Evolutionary conservation across 1,284 basidiomycete species (phyloP).

Genomic region (Ceratobasidium sp.): DNA sequence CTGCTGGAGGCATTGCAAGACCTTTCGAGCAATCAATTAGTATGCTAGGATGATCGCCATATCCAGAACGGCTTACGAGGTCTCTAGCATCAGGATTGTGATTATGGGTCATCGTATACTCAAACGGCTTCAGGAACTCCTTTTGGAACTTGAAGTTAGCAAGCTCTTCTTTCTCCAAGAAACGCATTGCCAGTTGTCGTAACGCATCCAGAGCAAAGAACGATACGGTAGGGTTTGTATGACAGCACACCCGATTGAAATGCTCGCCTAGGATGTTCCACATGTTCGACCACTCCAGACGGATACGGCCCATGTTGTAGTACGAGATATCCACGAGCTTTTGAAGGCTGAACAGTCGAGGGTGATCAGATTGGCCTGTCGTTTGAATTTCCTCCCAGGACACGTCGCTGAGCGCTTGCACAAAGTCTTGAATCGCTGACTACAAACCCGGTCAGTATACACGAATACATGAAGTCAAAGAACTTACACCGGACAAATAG

Average conservation of each 20-base stretch:
- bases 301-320: slow-evolving; percentile 99
- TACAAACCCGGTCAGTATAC: slow-evolving; percentile 52
- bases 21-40: slow-evolving; percentile 59
- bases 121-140: slow-evolving; percentile 98
- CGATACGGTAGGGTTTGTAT: slow-evolving; percentile 95
- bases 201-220: slow-evolving; percentile 98
- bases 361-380: slow-evolving; percentile 91
- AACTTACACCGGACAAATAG: slow-evolving; percentile 88
- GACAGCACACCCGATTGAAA: slow-evolving; percentile 99
- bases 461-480: slow-evolving; percentile 40
- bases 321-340: slow-evolving; percentile 99
- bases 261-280: slow-evolving; percentile 99
- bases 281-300: slow-evolving; percentile 97
- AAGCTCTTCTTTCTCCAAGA: slow-evolving; percentile 98
- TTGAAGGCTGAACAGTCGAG: slow-evolving; percentile 96
- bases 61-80: slow-evolving; percentile 73
- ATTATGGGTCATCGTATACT: slow-evolving; percentile 98
- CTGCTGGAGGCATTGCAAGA: slow-evolving; percentile 97
- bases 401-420: slow-evolving; percentile 94
- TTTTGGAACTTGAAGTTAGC: slow-evolving; percentile 99
- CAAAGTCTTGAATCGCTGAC: slow-evolving; percentile 98
- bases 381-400: slow-evolving; percentile 99
- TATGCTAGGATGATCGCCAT: slow-evolving; percentile 16
- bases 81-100: slow-evolving; percentile 94
- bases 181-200: slow-evolving; percentile 98